Base-by-base conservation (phyloP, 2,329 filamentous ascomycete species). In the Calonectria henricotiae region DNA sequence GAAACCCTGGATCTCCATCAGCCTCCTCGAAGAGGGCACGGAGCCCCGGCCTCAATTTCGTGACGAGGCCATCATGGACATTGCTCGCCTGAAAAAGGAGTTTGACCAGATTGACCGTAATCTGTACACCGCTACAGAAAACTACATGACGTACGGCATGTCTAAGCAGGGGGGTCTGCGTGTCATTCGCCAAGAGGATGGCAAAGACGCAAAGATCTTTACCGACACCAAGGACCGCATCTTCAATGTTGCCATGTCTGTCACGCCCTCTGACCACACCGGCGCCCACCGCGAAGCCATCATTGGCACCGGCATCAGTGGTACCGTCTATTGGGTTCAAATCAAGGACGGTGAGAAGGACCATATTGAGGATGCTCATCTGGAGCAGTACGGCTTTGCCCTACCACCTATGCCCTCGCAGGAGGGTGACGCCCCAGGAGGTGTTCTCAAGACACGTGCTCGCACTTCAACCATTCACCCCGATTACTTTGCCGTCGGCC, bases 51-150 rank as follows among this genome's bases (percentile, higher is more conserved):
- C 92, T 4, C 83, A 87, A 62, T 92, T 98, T 81, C 91, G 92
- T 43, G 90, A 94, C 68, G 93, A 96, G 74, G 89, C 92, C 49
- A 91, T 98, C 77, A 93, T 98, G 86, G 94, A 98, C 76, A 96
- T 99, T 79, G 96, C 96, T 62, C 91, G 95, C 68, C 88, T 98
- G 73, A 98, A 98, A 88, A 98, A 98, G 85, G 95, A 98, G 5
- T 98, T 98, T 78, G 96, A 99, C 79, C 96, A 98, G 84, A 92
- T 98, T 72, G 96, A 99, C 80, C 93, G 97, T 74, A 97, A 95
- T 73, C 88, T 99, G 37, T 96, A 96, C 61, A 93, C 95, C 5
- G 95, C 96, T 20, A 96, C 94, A 30, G 92, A 94, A 79, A 93
- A 92, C 70, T 98, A 96, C 84, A 98, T 99, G 82, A 92, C 94